These are phyloP conservation scores for Pythium sukuiense DNA, from an alignment of 352 stramenopile species.

Conservation along the genomic window DNA sequence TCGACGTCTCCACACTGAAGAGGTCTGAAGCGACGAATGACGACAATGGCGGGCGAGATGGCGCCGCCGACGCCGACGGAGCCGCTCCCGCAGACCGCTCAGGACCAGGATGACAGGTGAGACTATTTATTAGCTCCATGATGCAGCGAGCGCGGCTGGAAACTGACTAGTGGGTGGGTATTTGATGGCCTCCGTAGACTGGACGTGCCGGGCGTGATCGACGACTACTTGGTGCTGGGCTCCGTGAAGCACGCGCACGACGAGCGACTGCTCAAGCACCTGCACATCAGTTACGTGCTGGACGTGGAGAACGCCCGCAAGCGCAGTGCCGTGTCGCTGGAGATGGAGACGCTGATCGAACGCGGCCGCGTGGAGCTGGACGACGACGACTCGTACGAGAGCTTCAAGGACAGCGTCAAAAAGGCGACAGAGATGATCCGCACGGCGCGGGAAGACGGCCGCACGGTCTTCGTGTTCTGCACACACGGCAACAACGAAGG, in stretches of 20 bases:
- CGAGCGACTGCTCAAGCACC: constrained; percentile 53
- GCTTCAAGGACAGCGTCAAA: constrained; percentile 46
- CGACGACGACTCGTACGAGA: constrained; percentile 61
- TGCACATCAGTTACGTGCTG: constrained; percentile 49
- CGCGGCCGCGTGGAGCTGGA: constrained; percentile 54
- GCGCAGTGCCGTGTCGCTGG: constrained; percentile 24
- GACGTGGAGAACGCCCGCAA: constrained; percentile 71
- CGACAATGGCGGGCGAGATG: constrained; percentile 17
- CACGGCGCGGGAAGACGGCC: constrained; percentile 34
- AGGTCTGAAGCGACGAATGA: background rate
- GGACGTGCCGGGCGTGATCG: constrained; percentile 61
- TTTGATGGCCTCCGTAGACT: constrained; percentile 30
- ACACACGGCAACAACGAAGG: constrained; percentile 75
- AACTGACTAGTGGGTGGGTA: background rate
- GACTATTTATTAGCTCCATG: background rate
- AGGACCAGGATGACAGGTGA: constrained; percentile 24
- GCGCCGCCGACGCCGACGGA: constrained; percentile 4
- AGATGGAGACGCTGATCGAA: constrained; percentile 32
- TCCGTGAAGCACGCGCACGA: constrained; percentile 62
- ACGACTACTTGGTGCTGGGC: constrained; percentile 53
- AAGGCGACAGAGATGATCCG: constrained; percentile 51
- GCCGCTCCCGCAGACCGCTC: constrained; percentile 9
- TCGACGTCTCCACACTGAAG: constrained; percentile 2
- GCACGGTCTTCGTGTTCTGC: constrained; percentile 70
- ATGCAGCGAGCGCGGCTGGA: background rate